Evolutionary conservation across 2,329 filamentous ascomycete species (phyloP).

Genomic region (Penicillium polonicum): DNA sequence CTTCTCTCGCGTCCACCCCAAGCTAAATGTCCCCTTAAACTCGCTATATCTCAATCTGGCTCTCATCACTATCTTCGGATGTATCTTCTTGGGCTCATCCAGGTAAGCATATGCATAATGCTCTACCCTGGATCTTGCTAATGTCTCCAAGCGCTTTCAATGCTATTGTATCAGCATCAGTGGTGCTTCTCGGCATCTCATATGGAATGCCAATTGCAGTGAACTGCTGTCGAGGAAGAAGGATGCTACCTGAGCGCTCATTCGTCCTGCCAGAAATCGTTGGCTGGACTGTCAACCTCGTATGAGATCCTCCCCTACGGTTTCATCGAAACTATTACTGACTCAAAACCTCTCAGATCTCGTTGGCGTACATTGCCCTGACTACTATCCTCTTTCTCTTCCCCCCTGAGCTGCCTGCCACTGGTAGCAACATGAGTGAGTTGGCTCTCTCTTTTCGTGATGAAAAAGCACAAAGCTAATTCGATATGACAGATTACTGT

Average conservation of each 20-base stretch:
- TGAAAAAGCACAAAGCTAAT: not conserved
- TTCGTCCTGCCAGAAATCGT: slow-evolving; percentile 55
- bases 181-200: slow-evolving; percentile 68
- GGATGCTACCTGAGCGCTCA: slow-evolving; percentile 60
- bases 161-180: slow-evolving; percentile 68
- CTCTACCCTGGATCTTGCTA: not conserved
- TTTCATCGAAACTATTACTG: not conserved
- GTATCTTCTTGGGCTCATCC: slow-evolving; percentile 66
- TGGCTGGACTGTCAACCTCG: slow-evolving; percentile 61
- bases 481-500: slow-evolving; percentile 39
- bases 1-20: slow-evolving; percentile 62
- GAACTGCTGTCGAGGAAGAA: slow-evolving; percentile 65
- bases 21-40: slow-evolving; percentile 65
- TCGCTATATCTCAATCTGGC: slow-evolving; percentile 60
- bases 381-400: slow-evolving; percentile 75
- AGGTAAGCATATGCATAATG: slow-evolving; percentile 6
- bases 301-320: slow-evolving; percentile 28
- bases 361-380: slow-evolving; percentile 63
- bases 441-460: slow-evolving; percentile 3
- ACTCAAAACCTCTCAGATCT: slow-evolving; percentile 44
- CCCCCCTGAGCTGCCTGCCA: slow-evolving; percentile 65
- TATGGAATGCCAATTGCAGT: slow-evolving; percentile 73
- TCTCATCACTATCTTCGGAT: slow-evolving; percentile 66
- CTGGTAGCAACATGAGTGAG: slow-evolving; percentile 67
- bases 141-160: slow-evolving; percentile 58